These are phyloP conservation scores for Heliosperma pusillum DNA, from an alignment of 148 eudicot genomes.

Conservation along the genomic window DNA sequence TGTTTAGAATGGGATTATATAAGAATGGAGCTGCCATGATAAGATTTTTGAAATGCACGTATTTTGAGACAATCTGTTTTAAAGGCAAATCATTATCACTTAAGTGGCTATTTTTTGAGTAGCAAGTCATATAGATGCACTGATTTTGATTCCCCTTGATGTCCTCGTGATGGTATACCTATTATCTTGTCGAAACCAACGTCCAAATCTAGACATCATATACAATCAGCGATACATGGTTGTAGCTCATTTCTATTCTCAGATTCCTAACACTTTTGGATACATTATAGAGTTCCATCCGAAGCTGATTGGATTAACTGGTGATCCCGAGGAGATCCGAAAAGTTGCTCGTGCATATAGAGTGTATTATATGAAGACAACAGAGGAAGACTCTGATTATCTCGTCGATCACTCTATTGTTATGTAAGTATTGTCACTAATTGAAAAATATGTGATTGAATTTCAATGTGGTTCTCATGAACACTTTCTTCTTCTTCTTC, in stretches of 20 bases:
- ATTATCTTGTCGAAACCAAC: background rate
- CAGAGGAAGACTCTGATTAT: constrained; percentile 91
- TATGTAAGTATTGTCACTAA: constrained; percentile 50
- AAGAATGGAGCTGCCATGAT: background rate
- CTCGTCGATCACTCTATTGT: constrained; percentile 96
- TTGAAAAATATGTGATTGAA: background rate
- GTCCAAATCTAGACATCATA: background rate
- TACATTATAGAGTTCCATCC: constrained; percentile 84
- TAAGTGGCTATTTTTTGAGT: background rate
- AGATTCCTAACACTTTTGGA: background rate
- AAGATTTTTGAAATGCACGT: background rate
- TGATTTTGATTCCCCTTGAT: background rate
- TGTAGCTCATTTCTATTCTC: background rate
- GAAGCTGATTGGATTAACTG: constrained; percentile 86
- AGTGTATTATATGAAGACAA: constrained; percentile 95
- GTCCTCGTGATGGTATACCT: background rate
- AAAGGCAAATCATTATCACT: background rate
- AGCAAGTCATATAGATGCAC: background rate
- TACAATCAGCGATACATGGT: background rate
- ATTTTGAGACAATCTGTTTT: background rate
- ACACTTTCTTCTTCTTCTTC: background rate
- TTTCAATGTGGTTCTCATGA: too few relatives aligned
- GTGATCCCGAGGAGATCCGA: constrained; percentile 68
- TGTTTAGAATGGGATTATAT: background rate
- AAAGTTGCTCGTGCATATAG: constrained; percentile 93